Evolutionary conservation across 495 filamentous ascomycete species (phyloP).

Genomic region (Xylaria castorea): DNA sequence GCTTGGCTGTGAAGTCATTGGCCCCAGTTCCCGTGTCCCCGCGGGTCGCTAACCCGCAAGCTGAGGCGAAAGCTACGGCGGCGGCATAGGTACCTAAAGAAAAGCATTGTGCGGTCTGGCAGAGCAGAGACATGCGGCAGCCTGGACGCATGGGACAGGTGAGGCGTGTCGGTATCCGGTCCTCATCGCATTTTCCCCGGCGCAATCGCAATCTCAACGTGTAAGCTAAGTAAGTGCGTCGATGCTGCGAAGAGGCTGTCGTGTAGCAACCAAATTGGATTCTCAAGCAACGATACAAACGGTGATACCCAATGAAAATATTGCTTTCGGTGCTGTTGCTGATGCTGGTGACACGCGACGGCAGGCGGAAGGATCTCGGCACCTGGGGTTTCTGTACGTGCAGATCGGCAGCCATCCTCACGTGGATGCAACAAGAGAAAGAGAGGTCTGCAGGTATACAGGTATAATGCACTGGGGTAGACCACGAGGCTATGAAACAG

Average conservation of each 20-base stretch:
- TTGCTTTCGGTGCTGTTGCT: conserved; percentile 22
- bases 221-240: conserved; percentile 24
- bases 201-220: conserved; percentile 32
- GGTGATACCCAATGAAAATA: conserved; percentile 36
- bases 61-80: conserved; percentile 21
- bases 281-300: conserved; percentile 41
- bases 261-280: conserved; percentile 42
- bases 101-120: conserved; percentile 20
- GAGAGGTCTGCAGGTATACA: conserved; percentile 15
- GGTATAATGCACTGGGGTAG: conserved; percentile 17
- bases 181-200: conserved; percentile 10
- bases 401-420: conserved; percentile 30
- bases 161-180: conserved; percentile 28
- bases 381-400: conserved; percentile 26
- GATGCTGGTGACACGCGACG: conserved; percentile 44
- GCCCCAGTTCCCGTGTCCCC: conserved; percentile 39
- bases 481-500: conserved; percentile 29
- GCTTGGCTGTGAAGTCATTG: conserved; percentile 35
- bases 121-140: conserved; percentile 14
- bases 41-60: conserved; percentile 30
- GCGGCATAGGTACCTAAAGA: conserved; percentile 26
- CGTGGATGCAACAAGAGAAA: conserved; percentile 14
- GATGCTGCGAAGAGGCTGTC: conserved; percentile 37
- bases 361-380: conserved; percentile 37
- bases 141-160: conserved; percentile 17